Base-by-base conservation (phyloP, 2,329 filamentous ascomycete genomes). In the Penicillium freii region DNA sequence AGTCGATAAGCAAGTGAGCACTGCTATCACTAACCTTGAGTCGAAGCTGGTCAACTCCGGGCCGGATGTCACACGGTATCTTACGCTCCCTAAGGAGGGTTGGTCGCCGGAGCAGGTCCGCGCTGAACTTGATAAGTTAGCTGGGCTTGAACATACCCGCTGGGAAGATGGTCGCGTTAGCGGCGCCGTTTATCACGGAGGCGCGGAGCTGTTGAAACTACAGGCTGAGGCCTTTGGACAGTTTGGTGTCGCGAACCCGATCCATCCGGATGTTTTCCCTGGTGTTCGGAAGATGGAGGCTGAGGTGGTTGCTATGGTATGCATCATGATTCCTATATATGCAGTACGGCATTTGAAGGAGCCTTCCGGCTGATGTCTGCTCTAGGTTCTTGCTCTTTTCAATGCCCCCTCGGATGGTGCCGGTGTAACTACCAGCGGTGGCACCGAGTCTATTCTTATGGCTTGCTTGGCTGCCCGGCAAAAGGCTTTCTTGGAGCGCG, bases 271-370 rank as follows among this genome's bases (percentile, higher is more conserved):
- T 77, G 93, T 99, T 43, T 99, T 99, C 78, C 94, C 94, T 17
- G 94, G 93, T 29, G 92, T 99, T 51, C 83, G 94, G 69, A 99
- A 99, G 84, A 99, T 99, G 94, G 94, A 99, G 80, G 93, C 94
- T 44, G 94, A 99, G 79, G 81, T 99, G 60, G 94, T 99, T 51
- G 89, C 92, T 64, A 99, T 99, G 93, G 92, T 95, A 73, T 47
- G 72, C 27, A 52, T 29, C 3, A n/a, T 13, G 6, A 15, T 38
- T 36, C 9, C 10, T 10, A 29, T 15, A 19, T 25, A 2, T 5
- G 3, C 9, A 13, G 19, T 29, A 29, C 8, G 3, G 29, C 56
- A n/a, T 39, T 29, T 11, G 38, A 19, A 33, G 2, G 29, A 31
- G 3, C 10, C 1, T 43, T 10, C 4, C 19, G n/a, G 58, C 61